Base-by-base conservation (phyloP, 1,284 basidiomycete species). In the Hymenochaete sp. region DNA sequence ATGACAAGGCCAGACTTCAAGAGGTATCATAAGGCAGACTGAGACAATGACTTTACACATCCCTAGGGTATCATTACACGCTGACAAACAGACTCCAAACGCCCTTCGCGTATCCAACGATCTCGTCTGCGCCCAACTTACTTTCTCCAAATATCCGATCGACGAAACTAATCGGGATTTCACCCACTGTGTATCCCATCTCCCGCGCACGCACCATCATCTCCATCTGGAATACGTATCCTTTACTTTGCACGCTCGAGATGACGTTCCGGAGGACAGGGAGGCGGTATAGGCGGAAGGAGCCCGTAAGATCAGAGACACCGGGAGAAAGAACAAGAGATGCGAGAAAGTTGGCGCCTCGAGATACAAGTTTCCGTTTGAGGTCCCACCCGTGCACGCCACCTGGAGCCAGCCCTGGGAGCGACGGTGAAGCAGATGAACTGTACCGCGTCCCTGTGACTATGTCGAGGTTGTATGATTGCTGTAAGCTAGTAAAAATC, bases 161-260 rank as follows among this genome's bases (percentile, higher is more conserved):
- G 26, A 92, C 90, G 59, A 95, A 95, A 1, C 89, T 93, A 56
- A 95, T 95, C 0, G 91, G 91, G 37, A 93, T 77, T 62, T 95
- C 91, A 9, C 88, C 91, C 1, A 95, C 78, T 4, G 73, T 76
- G 64, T 90, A 93, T 5, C 87, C 89, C 41, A 86, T 66, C 1
- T 84, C 76, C 38, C 81, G 73, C 2, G 91, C 91, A 3, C 91
- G 78, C 21, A 92, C 91, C 73, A 93, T 91, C 77, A 93, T 93
- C 63, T 95, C 91, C 91, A 95, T 95, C 68, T 95, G 91, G 70
- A 95, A 93, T 11, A 95, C 91, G 57, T 93, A 95, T 2, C 91
- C 91, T 54, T 87, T 86, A 13, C 86, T 90, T 51, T 82, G 76
- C 6, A 85, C 90, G 53, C 82, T 71, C 4, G 79, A 73, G 56